Evolutionary conservation across 192 early-diverging fungal genomes (phyloP), one percentile per base, ranked within the genome.

Genomic region (Backusella tarrabulga): DNA sequence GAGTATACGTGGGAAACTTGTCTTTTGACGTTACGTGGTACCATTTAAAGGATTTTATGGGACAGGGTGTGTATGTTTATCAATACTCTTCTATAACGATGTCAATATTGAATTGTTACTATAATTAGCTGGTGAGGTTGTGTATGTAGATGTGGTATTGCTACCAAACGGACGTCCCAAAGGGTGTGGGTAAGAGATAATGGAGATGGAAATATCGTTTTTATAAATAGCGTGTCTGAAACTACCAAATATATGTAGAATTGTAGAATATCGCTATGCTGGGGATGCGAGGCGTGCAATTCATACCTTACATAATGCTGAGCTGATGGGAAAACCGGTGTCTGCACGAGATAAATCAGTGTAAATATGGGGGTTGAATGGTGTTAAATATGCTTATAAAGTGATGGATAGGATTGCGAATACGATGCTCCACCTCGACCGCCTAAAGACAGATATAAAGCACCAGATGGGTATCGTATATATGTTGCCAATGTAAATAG

Each of bases 1-100:
- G 93, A 42, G 92, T 96, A 1, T 96, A 95, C 81, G 94, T 95
- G 42, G 93, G 93, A 3, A 96, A 96, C 80, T 79, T 96, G 42
- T 81, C 92, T 5, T 95, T 91, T 76, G 92, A 95, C 74, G 89
- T 87, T 21, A 85, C 86, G 38, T 92, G 92, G 89, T 85, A 84
- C 35, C 90, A 96, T 76, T 83, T 96, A 76, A 93, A 94, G 79
- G 92, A 95, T 77, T 95, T 90, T 74, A 93, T 95, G 92, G 83
- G 91, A 32, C 85, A 93, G 84, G 88, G 92, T 93, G 80, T 23
- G 73, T 50, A 50, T 50, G 19, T n/a, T 15, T 6, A 14, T 35
- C 32, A 2, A 42, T 75, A 2, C 52, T 12, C 19, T 26, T 34
- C 56, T 74, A 36, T 60, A 19, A 14, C 2, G 7, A 14, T 38